Percentiles rank a stretch among this genome's conserved stretches.
Evolutionary conservation across 345 rosid genomes (phyloP).

Genomic region (Tarenaya hassleriana): DNA sequence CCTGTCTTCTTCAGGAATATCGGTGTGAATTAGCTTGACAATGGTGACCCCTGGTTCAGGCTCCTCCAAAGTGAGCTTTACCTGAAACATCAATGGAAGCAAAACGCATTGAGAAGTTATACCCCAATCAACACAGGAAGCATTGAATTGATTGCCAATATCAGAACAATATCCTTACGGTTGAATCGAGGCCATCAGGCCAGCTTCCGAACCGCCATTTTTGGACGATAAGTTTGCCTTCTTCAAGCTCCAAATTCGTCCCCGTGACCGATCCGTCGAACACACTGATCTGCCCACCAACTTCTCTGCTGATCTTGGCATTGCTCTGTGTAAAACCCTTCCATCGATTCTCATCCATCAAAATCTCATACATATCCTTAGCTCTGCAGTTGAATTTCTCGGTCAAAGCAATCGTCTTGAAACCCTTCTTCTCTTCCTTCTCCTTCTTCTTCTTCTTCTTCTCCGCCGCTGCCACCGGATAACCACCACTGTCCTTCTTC

Average conservation of each 20-base stretch:
- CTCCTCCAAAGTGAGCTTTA: conserved; percentile 61
- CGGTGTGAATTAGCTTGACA: conserved; percentile 65
- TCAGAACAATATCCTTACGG: conserved; percentile 31
- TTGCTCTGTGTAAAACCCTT: conserved; percentile 92
- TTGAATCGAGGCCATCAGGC: conserved; percentile 88
- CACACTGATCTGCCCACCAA: conserved; percentile 69
- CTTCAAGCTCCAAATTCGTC: conserved; percentile 62
- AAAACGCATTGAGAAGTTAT: conserved; percentile 13
- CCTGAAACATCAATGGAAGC: conserved; percentile 41
- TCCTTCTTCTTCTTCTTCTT: conserved; percentile 38
- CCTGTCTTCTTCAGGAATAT: conserved; percentile 94
- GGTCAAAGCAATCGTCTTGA: conserved; percentile 62
- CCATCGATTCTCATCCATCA: conserved; percentile 97
- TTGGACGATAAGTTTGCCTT: conserved; percentile 86
- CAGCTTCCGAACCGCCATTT: conserved; percentile 95
- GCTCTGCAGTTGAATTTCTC: conserved; percentile 90
- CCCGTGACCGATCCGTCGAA: conserved; percentile 96
- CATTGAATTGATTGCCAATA: background rate
- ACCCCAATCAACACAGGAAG: conserved; percentile 4
- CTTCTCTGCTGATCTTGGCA: conserved; percentile 80
- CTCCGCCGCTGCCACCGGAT: conserved; percentile 16
- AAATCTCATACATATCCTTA: conserved; percentile 71
- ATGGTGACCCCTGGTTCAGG: conserved; percentile 77
- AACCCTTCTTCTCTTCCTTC: conserved; percentile 44
- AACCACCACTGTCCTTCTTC: conserved; percentile 25